These are phyloP conservation scores for Tausonia pullulans DNA, from an alignment of 1,284 basidiomycete genomes.

Conservation along the genomic window DNA sequence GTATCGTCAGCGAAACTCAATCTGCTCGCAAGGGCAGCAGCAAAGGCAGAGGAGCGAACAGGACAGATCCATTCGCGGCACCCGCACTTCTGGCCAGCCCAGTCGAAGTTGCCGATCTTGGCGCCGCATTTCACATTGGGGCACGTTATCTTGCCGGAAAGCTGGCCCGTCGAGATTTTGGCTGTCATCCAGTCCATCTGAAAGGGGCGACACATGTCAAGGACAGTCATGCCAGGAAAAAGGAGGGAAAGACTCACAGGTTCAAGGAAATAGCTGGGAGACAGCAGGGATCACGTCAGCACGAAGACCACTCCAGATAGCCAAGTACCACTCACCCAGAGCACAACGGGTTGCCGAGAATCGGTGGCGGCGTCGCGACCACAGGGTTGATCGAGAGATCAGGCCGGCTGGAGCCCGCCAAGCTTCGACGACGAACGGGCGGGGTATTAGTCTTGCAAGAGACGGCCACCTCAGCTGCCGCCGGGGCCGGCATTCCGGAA, in stretches of 20 bases:
- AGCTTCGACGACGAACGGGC: too few relatives aligned
- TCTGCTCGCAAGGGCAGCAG: too few relatives aligned
- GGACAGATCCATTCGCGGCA: slow-evolving; percentile 86
- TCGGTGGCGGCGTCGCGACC: slow-evolving; percentile 41
- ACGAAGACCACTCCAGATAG: too few relatives aligned
- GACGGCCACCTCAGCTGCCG: too few relatives aligned
- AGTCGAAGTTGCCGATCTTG: slow-evolving; percentile 92
- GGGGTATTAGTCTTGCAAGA: too few relatives aligned
- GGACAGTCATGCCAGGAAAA: background rate
- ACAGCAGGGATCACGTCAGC: too few relatives aligned
- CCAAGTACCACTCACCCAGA: too few relatives aligned
- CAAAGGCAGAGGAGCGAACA: too few relatives aligned
- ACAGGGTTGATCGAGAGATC: slow-evolving; percentile 29
- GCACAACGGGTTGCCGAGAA: slow-evolving; percentile 55
- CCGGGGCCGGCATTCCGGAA: too few relatives aligned
- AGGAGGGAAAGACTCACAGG: slow-evolving; percentile 47
- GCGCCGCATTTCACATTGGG: slow-evolving; percentile 78
- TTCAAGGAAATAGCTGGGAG: slow-evolving; percentile 95
- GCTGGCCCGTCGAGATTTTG: slow-evolving; percentile 55
- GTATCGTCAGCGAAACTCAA: too few relatives aligned
- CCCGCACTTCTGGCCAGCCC: slow-evolving; percentile 87
- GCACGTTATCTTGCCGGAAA: slow-evolving; percentile 80
- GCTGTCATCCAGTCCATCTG: slow-evolving; percentile 93
- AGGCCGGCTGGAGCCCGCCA: too few relatives aligned
- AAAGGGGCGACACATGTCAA: slow-evolving; percentile 4